These are phyloP conservation scores for Dothistroma septosporum DNA, from an alignment of 2,329 filamentous ascomycete species.

Conservation along the genomic window DNA sequence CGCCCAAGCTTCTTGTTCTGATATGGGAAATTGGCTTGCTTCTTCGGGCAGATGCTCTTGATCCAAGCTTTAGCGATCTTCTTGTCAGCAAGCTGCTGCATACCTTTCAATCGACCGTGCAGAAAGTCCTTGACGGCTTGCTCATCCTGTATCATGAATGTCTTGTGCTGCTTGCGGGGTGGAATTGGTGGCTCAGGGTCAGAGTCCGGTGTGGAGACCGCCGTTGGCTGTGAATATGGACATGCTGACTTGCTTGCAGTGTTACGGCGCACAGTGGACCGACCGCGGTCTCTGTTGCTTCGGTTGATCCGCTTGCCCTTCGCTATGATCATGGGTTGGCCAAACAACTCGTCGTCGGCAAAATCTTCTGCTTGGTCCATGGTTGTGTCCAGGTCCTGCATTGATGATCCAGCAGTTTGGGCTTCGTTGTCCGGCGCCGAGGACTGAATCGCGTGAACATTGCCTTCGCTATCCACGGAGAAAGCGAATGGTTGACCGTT, in stretches of 20 bases:
- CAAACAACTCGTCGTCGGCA: constrained; percentile 3
- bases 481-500: constrained; percentile 2
- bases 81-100: constrained; percentile 69
- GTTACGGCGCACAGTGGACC: constrained; percentile 11
- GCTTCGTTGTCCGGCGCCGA: background rate
- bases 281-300: constrained; percentile 10
- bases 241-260: background rate
- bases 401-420: background rate
- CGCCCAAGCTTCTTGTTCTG: constrained; percentile 57
- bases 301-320: constrained; percentile 4
- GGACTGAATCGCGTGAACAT: background rate
- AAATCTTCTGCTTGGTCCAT: background rate
- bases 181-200: constrained; percentile 1
- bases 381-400: background rate
- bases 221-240: constrained; percentile 5
- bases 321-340: background rate
- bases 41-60: constrained; percentile 70
- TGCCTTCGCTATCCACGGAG: constrained; percentile 2
- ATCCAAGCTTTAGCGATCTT: constrained; percentile 71
- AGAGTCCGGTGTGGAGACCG: background rate
- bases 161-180: constrained; percentile 7
- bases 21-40: constrained; percentile 71
- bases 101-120: constrained; percentile 33
- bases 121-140: constrained; percentile 15
- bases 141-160: constrained; percentile 17